A percentile compares a stretch with the other conserved stretches of the same genome.
Conservation (phyloP, 441 rosid genomes). For the Lagerstroemia fauriei region DNA sequence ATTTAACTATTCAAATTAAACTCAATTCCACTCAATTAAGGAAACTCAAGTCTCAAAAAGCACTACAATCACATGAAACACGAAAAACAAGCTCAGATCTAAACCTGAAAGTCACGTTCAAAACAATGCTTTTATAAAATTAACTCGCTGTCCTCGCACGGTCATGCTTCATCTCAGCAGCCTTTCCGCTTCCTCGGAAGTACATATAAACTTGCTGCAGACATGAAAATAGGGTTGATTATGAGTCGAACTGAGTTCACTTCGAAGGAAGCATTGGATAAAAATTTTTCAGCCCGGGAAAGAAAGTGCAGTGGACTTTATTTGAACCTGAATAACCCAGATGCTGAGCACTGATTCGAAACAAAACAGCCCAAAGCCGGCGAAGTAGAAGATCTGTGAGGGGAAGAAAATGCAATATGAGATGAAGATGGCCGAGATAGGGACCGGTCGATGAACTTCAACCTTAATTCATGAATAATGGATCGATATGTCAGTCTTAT, state of each 20-base stretch:
- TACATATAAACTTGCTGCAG: conserved; percentile 87
- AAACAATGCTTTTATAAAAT: too few species aligned
- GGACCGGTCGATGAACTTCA: background rate
- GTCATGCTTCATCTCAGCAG: conserved; percentile 62
- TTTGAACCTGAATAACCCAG: conserved; percentile 88
- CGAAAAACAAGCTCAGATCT: too few species aligned
- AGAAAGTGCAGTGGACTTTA: background rate
- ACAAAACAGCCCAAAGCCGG: conserved; percentile 79
- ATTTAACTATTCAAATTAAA: too few species aligned
- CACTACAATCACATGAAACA: too few species aligned
- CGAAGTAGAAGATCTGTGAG: conserved; percentile 77
- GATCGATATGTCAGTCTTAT: background rate
- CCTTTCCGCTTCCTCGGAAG: conserved; percentile 88
- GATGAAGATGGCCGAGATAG: conserved; percentile 13
- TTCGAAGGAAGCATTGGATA: background rate
- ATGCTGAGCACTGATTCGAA: conserved; percentile 71
- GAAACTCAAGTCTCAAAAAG: too few species aligned
- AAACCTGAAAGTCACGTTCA: too few species aligned
- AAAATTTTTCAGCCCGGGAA: background rate
- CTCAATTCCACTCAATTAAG: too few species aligned
- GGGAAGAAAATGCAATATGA: conserved; percentile 5
- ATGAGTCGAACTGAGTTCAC: background rate
- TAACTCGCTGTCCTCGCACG: conserved; percentile 61
- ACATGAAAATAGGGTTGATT: background rate
- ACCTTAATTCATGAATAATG: too few species aligned